Base-by-base conservation (phyloP, 805 yeast genomes). In the Nakazawaea pomicola region DNA sequence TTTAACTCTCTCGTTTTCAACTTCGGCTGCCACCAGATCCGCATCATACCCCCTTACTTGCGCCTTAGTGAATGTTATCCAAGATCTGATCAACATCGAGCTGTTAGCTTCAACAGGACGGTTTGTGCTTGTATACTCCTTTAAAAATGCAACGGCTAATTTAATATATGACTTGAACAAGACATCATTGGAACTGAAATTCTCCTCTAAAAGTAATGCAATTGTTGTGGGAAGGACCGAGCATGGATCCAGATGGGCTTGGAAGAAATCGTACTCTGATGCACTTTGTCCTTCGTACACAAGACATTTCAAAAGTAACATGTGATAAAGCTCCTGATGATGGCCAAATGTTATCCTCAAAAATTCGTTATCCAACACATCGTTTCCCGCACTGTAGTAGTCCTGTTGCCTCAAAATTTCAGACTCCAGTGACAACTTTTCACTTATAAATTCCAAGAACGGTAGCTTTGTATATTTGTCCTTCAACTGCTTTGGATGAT, bases 1-100 rank as follows among this genome's bases (percentile, higher is more conserved):
- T 30, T 47, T 25, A 1, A 33, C 36, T 45, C 65, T 53, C 10
- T 53, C 21, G 9, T 20, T 12, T 21, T 37, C 34, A 5, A 29
- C 40, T 25, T 12, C 21, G 12, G 12, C 14, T 3, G 25, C 32
- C 3, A 35, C 18, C 8, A 8, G n/a, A 10, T 27, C 30, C 5
- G 31, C 10, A 17, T 35, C 38, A 27, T 35, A 35, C 12, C 25
- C 17, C 8, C 5, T 12, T 5, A 35, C 18, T 18, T 35, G 30
- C 9, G 24, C 8, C 23, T 17, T 7, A 17, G 24, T 11, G 17
- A 35, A 35, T 6, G 10, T 10, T 12, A 4, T 11, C 38, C 38
- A 35, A 12, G 20, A 3, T 3, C 8, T 21, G 10, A 37, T 12
- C 5, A 21, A 21, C 19, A 16, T 15, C 8, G 15, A 14, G 14